These are phyloP conservation scores for Pistacia atlantica DNA, from an alignment of 345 rosid species.

Conservation along the genomic window DNA sequence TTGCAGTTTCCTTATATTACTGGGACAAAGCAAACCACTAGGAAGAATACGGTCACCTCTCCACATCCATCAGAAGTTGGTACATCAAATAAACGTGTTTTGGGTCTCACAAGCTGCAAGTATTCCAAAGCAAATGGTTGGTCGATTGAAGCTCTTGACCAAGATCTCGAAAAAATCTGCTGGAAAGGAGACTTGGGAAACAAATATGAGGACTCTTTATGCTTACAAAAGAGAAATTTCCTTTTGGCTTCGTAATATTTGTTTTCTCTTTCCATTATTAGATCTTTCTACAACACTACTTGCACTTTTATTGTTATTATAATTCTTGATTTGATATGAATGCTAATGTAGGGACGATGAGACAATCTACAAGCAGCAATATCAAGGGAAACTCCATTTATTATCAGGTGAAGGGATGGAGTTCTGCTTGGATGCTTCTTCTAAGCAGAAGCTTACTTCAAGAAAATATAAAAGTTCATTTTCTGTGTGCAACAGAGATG, in stretches of 20 bases:
- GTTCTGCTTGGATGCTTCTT: constrained; percentile 77
- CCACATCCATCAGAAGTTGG: constrained; percentile 22
- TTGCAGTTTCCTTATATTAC: constrained; percentile 62
- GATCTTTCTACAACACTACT: constrained; percentile 1
- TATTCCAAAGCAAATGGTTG: constrained; percentile 62
- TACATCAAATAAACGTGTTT: constrained; percentile 32
- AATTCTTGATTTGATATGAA: constrained; percentile 4
- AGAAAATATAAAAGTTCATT: constrained; percentile 59
- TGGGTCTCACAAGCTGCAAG: constrained; percentile 72
- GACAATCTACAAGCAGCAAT: constrained; percentile 38
- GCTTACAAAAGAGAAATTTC: constrained; percentile 68
- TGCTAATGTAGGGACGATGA: constrained; percentile 57
- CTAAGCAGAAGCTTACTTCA: constrained; percentile 63
- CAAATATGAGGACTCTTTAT: constrained; percentile 42
- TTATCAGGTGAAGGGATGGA: constrained; percentile 54
- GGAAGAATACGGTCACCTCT: constrained; percentile 11
- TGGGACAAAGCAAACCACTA: constrained; percentile 23
- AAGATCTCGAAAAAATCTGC: constrained; percentile 57
- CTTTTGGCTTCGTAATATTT: constrained; percentile 49
- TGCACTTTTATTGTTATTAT: neutral
- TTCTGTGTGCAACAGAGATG: constrained; percentile 66
- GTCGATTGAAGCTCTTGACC: constrained; percentile 49
- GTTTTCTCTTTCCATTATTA: neutral
- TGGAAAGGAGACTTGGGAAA: constrained; percentile 50
- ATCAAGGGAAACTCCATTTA: constrained; percentile 48